A percentile compares a stretch with the other conserved stretches of the same genome.
phyloP scores from a whole-genome alignment of 306 rosid genomes.

The Castanea mollissima region DNA sequence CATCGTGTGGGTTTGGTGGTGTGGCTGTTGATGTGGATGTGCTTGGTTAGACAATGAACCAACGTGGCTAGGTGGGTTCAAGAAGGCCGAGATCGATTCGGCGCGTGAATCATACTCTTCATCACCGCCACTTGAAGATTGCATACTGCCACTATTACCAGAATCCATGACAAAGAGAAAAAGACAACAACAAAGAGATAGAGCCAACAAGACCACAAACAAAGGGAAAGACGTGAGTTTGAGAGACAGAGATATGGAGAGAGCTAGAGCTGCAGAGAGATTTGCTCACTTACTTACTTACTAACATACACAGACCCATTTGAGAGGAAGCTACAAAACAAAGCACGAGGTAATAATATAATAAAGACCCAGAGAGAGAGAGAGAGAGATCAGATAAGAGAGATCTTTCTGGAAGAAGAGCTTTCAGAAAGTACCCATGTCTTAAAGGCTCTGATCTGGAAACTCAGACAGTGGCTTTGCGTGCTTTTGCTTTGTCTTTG shows the following conservation, averaged over 20 bases:
- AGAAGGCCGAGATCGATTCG: conserved; percentile 52
- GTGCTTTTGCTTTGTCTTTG: conserved; percentile 43
- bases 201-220: conserved; percentile 2
- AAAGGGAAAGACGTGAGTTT: conserved; percentile 28
- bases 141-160: conserved; percentile 79
- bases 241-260: conserved; percentile 4
- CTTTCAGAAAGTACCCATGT: conserved; percentile 32
- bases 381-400: not conserved
- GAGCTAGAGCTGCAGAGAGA: conserved; percentile 23
- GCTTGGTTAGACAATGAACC: conserved; percentile 23
- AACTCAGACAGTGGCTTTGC: conserved; percentile 26
- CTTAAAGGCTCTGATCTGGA: conserved; percentile 39
- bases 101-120: conserved; percentile 88
- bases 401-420: conserved; percentile 21
- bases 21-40: conserved; percentile 6
- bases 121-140: conserved; percentile 87
- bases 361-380: not conserved
- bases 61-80: conserved; percentile 28
- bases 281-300: not conserved
- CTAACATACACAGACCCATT: conserved; percentile 20
- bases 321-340: conserved; percentile 19
- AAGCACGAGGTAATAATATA: conserved; percentile 14
- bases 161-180: conserved; percentile 61
- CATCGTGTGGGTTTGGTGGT: conserved; percentile 23
- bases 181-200: not conserved